Evolutionary conservation across 331 rosid species (phyloP), one percentile per base, ranked within the genome.

Genomic region (Rosa hybrid): DNA sequence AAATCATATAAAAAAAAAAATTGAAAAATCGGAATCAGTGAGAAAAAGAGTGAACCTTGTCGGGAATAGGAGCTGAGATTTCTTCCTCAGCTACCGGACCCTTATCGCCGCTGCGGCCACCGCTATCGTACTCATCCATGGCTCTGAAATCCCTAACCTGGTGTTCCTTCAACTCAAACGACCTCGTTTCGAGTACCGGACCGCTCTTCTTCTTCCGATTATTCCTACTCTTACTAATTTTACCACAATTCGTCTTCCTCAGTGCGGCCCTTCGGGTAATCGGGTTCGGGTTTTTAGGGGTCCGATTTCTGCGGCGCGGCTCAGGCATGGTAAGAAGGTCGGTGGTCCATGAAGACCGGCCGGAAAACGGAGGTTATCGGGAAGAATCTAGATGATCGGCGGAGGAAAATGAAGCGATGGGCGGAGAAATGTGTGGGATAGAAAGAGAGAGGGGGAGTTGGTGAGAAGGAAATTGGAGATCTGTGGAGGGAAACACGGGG

Each of bases 91-190:
- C 90, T 7, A 12, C 92, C 0, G 86, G 89, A 45, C 79, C 95
- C 87, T 91, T 94, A 57, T 87, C 97, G 18, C 84, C 91, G 69
- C 92, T 94, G 56, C 87, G 86, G 27, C 92, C 98, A 25, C 97
- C 97, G 46, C 97, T 91, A 74, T 90, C 96, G 48, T 67, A 82
- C 78, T 87, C 98, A 79, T 94, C 98, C 98, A 94, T 94, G 8
- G 68, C 88, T 75, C 69, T 74, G 46, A 20, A 20, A 56, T 54
- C 83, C 59, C 82, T 81, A 62, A 76, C 48, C 73, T 12, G 73
- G 71, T 77, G 42, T 44, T 76, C 74, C 42, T 86, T 41, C 30
- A 59, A 62, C 71, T 72, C 77, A 82, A 86, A 71, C 64, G 74
- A 64, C 78, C 72, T 82, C 78, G 77, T 79, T 72, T 74, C 78